Percentiles rank a stretch among this genome's conserved stretches.
These are phyloP conservation scores for Mariannaea sp. DNA, from an alignment of 2,329 filamentous ascomycete genomes.

Conservation along the genomic window DNA sequence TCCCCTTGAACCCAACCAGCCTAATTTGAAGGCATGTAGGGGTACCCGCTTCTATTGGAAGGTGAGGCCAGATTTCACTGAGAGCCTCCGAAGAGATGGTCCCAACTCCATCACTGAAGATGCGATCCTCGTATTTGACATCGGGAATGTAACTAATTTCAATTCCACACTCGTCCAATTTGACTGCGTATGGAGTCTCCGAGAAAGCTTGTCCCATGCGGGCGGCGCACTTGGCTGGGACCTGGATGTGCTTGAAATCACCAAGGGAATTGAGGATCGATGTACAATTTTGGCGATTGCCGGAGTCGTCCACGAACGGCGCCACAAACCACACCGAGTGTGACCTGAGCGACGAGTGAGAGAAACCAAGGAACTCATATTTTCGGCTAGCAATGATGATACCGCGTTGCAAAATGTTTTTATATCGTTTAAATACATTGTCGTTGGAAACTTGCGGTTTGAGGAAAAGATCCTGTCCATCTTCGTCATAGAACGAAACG, in stretches of 20 bases:
- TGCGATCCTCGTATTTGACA: constrained; percentile 57
- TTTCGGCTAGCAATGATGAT: constrained; percentile 66
- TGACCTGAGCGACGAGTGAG: constrained; percentile 74
- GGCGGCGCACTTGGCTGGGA: constrained; percentile 61
- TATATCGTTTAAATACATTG: constrained; percentile 63
- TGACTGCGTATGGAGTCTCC: constrained; percentile 70
- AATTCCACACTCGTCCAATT: constrained; percentile 48
- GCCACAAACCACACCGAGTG: constrained; percentile 71
- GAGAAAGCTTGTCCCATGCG: constrained; percentile 72
- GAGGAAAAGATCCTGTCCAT: constrained; percentile 66
- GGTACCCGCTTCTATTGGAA: constrained; percentile 53
- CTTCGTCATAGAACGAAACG: constrained; percentile 76
- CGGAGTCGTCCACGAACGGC: constrained; percentile 47
- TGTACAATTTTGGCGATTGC: constrained; percentile 43
- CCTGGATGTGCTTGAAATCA: constrained; percentile 54
- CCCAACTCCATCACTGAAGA: constrained; percentile 82
- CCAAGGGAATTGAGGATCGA: constrained; percentile 56
- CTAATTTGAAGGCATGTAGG: constrained; percentile 78
- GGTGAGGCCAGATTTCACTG: constrained; percentile 60
- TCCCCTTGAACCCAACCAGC: constrained; percentile 75
- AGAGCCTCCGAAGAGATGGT: constrained; percentile 68
- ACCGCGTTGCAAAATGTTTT: constrained; percentile 59
- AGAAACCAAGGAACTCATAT: constrained; percentile 76
- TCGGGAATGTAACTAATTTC: constrained; percentile 50
- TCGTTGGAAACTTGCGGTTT: constrained; percentile 55